A percentile compares a stretch with the other conserved stretches of the same genome.
Evolutionary conservation across 805 yeast genomes (phyloP).

Genomic region (Debaryomyces castellii): DNA sequence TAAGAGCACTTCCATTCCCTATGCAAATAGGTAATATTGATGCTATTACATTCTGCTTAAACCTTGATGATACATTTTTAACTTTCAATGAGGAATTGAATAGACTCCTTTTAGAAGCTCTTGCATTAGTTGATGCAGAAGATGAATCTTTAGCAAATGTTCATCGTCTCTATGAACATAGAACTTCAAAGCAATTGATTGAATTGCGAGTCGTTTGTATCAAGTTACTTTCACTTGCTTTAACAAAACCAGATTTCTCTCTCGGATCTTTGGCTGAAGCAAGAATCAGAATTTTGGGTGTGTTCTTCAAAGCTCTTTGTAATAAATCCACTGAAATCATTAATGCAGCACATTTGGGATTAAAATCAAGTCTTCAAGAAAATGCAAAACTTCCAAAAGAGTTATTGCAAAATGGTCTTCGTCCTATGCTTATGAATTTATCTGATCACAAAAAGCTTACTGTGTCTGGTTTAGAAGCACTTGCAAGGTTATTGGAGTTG

Average conservation of each 20-base stretch:
- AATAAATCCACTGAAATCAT: slow-evolving; percentile 83
- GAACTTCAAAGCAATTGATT: slow-evolving; percentile 84
- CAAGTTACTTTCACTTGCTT: slow-evolving; percentile 73
- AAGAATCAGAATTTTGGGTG: slow-evolving; percentile 83
- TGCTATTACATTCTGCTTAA: slow-evolving; percentile 89
- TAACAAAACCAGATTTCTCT: slow-evolving; percentile 81
- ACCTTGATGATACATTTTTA: slow-evolving; percentile 75
- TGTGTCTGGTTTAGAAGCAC: slow-evolving; percentile 85
- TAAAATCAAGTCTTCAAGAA: slow-evolving; percentile 78
- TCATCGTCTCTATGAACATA: slow-evolving; percentile 79
- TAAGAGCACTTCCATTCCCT: slow-evolving; percentile 94
- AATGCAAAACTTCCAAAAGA: slow-evolving; percentile 92
- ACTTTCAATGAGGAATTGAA: slow-evolving; percentile 87
- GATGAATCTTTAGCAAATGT: slow-evolving; percentile 92
- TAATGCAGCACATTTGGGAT: slow-evolving; percentile 89
- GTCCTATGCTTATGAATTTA: slow-evolving; percentile 93
- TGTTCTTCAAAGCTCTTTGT: slow-evolving; percentile 89
- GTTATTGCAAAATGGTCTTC: slow-evolving; percentile 86
- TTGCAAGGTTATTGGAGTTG: slow-evolving; percentile 81
- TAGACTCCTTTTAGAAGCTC: slow-evolving; percentile 81
- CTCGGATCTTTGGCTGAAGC: slow-evolving; percentile 73
- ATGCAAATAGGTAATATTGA: slow-evolving; percentile 99
- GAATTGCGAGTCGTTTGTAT: slow-evolving; percentile 90
- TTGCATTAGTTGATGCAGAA: slow-evolving; percentile 95
- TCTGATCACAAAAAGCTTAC: slow-evolving; percentile 92